phyloP scores from a whole-genome alignment of 495 filamentous ascomycete species.

The Aspergillus egyptiacus region DNA sequence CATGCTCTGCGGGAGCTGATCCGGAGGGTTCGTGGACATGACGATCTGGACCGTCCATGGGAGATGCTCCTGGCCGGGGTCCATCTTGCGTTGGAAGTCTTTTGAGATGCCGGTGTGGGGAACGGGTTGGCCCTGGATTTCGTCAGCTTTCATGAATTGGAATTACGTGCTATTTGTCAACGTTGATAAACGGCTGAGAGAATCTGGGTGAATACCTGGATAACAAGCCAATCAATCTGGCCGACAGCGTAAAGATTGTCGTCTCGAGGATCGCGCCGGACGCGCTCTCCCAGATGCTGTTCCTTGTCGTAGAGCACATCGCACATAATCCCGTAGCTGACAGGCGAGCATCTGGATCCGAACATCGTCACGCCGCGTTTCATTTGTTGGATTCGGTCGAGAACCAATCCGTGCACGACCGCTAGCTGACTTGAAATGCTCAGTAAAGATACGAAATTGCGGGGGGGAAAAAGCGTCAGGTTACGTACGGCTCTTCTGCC shows the following conservation, averaged over 20 bases:
- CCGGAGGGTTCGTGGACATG: constrained; percentile 38
- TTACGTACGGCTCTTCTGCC: constrained; percentile 45
- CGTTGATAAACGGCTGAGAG: too few species aligned
- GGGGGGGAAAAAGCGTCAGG: neutral
- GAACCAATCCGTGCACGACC: constrained; percentile 50
- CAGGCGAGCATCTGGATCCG: constrained; percentile 44
- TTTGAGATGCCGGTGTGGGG: neutral
- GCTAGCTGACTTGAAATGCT: constrained; percentile 43
- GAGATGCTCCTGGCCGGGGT: constrained; percentile 28
- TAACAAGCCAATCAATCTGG: constrained; percentile 54
- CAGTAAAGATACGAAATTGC: too few species aligned
- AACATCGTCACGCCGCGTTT: constrained; percentile 38
- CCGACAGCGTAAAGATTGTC: constrained; percentile 41
- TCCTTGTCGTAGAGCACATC: constrained; percentile 39
- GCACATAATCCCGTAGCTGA: constrained; percentile 52
- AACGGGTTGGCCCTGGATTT: neutral
- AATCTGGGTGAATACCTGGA: constrained; percentile 35
- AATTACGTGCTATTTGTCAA: too few species aligned
- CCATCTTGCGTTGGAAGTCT: constrained; percentile 34
- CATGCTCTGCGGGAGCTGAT: constrained; percentile 38
- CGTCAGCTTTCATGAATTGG: neutral
- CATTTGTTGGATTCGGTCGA: constrained; percentile 48
- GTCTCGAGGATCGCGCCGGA: constrained; percentile 40
- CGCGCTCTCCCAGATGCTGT: constrained; percentile 38
- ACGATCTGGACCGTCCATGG: constrained; percentile 45